Evolutionary conservation across 805 yeast species (phyloP).

Genomic region (Candida ficus): DNA sequence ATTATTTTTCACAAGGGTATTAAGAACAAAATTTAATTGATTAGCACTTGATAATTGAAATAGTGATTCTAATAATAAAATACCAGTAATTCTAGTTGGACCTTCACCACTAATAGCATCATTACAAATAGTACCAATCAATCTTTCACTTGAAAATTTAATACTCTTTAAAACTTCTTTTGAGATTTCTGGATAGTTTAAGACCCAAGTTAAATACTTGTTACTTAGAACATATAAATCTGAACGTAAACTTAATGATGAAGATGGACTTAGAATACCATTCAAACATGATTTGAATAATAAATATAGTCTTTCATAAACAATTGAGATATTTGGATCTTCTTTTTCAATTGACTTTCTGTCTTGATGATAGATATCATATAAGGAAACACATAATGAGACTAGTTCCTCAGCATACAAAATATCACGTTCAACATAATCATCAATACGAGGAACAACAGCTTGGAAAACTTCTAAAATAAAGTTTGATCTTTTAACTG

Average conservation of each 20-base stretch:
- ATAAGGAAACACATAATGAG: conserved; percentile 66
- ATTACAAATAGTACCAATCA: conserved; percentile 61
- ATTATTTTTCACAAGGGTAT: conserved; percentile 58
- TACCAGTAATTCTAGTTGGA: conserved; percentile 65
- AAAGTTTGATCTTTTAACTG: conserved; percentile 48
- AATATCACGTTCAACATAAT: conserved; percentile 62
- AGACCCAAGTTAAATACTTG: conserved; percentile 52
- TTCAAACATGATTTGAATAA: conserved; percentile 68
- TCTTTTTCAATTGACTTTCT: conserved; percentile 28
- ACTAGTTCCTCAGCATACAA: conserved; percentile 71
- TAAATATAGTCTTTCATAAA: conserved; percentile 53
- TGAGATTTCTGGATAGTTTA: conserved; percentile 36
- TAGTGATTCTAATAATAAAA: conserved; percentile 67
- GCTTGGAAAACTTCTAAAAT: conserved; percentile 73
- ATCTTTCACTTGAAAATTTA: conserved; percentile 51
- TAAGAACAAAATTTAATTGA: conserved; percentile 51
- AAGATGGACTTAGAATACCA: conserved; percentile 66
- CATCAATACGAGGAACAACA: conserved; percentile 70
- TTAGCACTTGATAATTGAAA: conserved; percentile 49
- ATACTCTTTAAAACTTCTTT: conserved; percentile 49
- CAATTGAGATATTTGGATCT: conserved; percentile 33
- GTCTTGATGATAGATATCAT: conserved; percentile 55
- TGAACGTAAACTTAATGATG: conserved; percentile 65
- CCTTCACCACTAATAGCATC: conserved; percentile 83
- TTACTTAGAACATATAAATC: conserved; percentile 74